phyloP scores from a whole-genome alignment of 345 rosid genomes.

The Capsella bursapastoris region DNA sequence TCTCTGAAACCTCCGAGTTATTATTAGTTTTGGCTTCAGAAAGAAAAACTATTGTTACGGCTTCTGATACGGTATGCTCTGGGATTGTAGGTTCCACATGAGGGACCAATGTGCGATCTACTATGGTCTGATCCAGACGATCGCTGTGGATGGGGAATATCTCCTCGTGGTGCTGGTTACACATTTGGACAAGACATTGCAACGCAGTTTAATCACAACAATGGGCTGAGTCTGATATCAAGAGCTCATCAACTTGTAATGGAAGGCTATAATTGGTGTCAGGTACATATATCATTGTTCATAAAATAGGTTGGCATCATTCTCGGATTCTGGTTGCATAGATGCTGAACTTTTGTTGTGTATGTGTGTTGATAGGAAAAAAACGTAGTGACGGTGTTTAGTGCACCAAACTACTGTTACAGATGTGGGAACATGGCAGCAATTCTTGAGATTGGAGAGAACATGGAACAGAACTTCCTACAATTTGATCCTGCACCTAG shows the following conservation, averaged over 20 bases:
- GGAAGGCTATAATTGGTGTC: conserved; percentile 51
- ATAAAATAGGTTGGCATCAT: background rate
- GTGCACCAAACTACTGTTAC: conserved; percentile 52
- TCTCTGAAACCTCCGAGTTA: background rate
- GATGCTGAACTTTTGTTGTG: conserved; percentile 17
- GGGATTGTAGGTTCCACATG: conserved; percentile 82
- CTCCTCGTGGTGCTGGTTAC: conserved; percentile 99
- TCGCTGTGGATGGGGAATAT: conserved; percentile 99
- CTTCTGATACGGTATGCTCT: no score
- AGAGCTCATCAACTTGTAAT: conserved; percentile 53
- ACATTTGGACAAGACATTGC: conserved; percentile 99
- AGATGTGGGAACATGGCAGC: conserved; percentile 53
- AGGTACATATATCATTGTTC: conserved; percentile 23
- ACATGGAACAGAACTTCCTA: conserved; percentile 48
- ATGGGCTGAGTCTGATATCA: conserved; percentile 88
- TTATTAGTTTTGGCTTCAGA: background rate
- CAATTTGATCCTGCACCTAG: conserved; percentile 51
- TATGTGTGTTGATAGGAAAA: conserved; percentile 39
- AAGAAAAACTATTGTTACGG: background rate
- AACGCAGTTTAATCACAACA: conserved; percentile 78
- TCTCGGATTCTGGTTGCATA: background rate
- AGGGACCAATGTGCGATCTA: conserved; percentile 99
- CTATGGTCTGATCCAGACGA: conserved; percentile 99
- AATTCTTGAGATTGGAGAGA: conserved; percentile 47
- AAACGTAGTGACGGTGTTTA: conserved; percentile 49